These are phyloP conservation scores for Rutstroemia sp. DNA, from an alignment of 2,329 filamentous ascomycete species.

Conservation along the genomic window DNA sequence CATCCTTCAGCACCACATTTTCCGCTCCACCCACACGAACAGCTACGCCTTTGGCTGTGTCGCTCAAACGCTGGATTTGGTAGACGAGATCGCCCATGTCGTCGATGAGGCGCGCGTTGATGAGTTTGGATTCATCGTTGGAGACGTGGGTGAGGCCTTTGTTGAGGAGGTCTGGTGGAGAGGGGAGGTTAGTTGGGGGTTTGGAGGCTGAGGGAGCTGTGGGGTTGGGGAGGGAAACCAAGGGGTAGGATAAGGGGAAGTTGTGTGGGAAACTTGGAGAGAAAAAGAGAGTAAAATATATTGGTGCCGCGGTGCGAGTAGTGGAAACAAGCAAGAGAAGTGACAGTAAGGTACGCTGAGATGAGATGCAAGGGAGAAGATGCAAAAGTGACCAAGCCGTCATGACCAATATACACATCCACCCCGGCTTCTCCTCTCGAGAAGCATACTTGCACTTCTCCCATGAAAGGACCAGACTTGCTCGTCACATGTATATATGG, in stretches of 20 bases:
- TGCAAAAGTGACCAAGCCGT: too few relatives aligned
- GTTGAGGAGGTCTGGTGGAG: neutral
- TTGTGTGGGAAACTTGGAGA: too few relatives aligned
- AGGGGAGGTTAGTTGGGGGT: neutral
- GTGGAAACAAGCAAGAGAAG: too few relatives aligned
- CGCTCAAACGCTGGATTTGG: constrained; percentile 39
- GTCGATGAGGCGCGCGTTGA: constrained; percentile 34
- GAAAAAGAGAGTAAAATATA: too few relatives aligned
- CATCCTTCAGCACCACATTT: neutral
- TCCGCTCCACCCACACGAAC: constrained; percentile 33
- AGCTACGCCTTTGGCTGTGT: constrained; percentile 35
- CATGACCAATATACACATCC: too few relatives aligned
- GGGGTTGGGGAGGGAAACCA: neutral
- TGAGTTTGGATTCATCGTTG: constrained; percentile 3
- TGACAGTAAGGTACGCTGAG: too few relatives aligned
- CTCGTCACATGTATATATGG: too few relatives aligned
- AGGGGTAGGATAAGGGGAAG: neutral
- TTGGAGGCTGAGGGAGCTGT: neutral
- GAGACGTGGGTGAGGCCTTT: neutral
- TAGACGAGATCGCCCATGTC: constrained; percentile 44
- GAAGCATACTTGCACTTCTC: too few relatives aligned
- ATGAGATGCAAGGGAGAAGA: too few relatives aligned
- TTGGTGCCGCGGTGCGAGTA: too few relatives aligned
- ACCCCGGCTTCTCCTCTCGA: too few relatives aligned
- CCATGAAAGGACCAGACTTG: too few relatives aligned